These are phyloP conservation scores for Aphanomyces cochlioides DNA, from an alignment of 352 stramenopile species.

Conservation along the genomic window DNA sequence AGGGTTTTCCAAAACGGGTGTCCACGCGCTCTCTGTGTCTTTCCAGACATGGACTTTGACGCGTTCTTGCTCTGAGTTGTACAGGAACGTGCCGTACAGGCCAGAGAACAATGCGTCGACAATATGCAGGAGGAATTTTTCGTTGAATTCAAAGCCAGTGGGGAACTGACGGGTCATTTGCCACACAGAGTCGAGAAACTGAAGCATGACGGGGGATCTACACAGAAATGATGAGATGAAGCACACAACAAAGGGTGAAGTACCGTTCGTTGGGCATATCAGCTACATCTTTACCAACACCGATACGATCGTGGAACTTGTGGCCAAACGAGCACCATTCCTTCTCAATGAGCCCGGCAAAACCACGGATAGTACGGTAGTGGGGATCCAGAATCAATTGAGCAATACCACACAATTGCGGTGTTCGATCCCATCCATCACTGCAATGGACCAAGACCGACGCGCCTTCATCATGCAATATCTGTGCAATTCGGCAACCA, in stretches of 20 bases:
- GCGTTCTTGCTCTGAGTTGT: slow-evolving; percentile 80
- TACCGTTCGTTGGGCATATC: slow-evolving; percentile 72
- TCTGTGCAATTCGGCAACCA: slow-evolving; percentile 62
- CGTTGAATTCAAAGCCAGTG: slow-evolving; percentile 87
- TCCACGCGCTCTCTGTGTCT: slow-evolving; percentile 81
- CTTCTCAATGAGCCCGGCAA: slow-evolving; percentile 80
- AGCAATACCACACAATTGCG: slow-evolving; percentile 71
- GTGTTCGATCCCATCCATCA: slow-evolving; percentile 84
- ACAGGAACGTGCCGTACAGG: slow-evolving; percentile 78
- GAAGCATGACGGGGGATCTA: slow-evolving; percentile 74
- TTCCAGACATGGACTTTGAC: slow-evolving; percentile 84
- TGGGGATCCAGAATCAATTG: slow-evolving; percentile 84
- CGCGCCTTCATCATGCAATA: slow-evolving; percentile 80
- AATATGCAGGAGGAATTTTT: slow-evolving; percentile 78
- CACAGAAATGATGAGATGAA: neutral
- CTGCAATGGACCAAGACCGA: slow-evolving; percentile 84
- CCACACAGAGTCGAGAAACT: slow-evolving; percentile 85
- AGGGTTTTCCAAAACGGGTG: slow-evolving; percentile 64
- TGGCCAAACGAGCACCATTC: slow-evolving; percentile 88
- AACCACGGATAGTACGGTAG: slow-evolving; percentile 81
- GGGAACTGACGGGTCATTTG: slow-evolving; percentile 86
- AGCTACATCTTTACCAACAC: slow-evolving; percentile 71
- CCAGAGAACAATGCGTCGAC: slow-evolving; percentile 74
- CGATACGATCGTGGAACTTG: slow-evolving; percentile 84
- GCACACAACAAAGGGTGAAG: neutral